Base-by-base conservation (phyloP, 2,329 filamentous ascomycete genomes). In the Nigrospora oryzae region DNA sequence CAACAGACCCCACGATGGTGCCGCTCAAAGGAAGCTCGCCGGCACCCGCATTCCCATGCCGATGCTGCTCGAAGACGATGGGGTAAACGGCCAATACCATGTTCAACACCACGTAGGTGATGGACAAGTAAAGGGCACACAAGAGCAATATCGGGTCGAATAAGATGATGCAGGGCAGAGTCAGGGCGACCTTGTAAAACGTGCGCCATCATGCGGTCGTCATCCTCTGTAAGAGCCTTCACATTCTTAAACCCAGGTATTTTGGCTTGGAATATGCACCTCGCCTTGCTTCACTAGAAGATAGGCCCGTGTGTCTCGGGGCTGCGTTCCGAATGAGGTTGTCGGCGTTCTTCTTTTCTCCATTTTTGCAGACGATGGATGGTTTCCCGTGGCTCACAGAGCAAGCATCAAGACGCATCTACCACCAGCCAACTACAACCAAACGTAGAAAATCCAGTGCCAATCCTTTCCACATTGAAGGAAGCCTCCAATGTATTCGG, bases 51-150 rank as follows among this genome's bases (percentile, higher is more conserved):
- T 75, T 78, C 74, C 74, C 79, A 1, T 72, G 73, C 3, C 74
- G 65, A 50, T 59, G 66, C 40, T 74, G 56, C 49, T 75, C 69
- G 51, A 75, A 77, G 6, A 78, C 70, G 35, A 77, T 74, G 3
- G 69, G 73, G 44, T 79, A 79, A 45, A 77, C 77, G 17, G 64
- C 70, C 57, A 80, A 79, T 11, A 80, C 65, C 74, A 80, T 79
- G 57, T 77, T 77, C 10, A 75, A 60, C 1, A 76, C 61, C 6
- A 63, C 68, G 47, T 77, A 78, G 4, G 77, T 71, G 11, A 78
- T 64, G 2, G 68, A 66, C 53, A 77, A 63, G 52, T 78, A 79
- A 30, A 78, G 55, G 13, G 74, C 74, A 45, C 67, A 66, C 4
- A 74, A 58, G 42, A 77, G 64, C 0, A 71, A 74, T 34, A 78